phyloP scores from a whole-genome alignment of 2,329 filamentous ascomycete genomes.

The Lachnum nothofagi region DNA sequence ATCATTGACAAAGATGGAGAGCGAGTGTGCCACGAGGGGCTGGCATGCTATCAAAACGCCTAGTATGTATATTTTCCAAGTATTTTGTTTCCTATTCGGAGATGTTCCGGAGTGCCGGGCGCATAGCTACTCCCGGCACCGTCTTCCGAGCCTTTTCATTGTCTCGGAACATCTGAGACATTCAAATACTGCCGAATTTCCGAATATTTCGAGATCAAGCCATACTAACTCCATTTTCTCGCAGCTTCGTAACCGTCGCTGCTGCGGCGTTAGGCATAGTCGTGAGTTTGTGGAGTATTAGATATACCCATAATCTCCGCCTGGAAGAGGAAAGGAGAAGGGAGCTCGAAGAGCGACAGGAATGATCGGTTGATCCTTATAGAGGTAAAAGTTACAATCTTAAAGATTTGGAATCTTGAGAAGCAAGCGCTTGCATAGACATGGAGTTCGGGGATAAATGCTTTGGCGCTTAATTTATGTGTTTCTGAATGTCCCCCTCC shows the following conservation, averaged over 20 bases:
- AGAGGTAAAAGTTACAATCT: not conserved
- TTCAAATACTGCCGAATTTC: too few species aligned
- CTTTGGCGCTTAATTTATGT: too few species aligned
- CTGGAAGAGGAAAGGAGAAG: constrained; percentile 17
- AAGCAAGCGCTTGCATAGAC: not conserved
- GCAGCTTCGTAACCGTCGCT: constrained; percentile 65
- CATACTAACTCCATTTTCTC: too few species aligned
- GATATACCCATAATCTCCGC: constrained; percentile 23
- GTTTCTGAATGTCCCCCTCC: too few species aligned
- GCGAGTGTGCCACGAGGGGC: constrained; percentile 68
- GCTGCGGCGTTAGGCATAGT: constrained; percentile 65
- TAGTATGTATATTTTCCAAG: too few species aligned
- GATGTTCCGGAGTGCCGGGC: too few species aligned
- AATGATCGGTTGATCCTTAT: not conserved
- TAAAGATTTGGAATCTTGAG: not conserved
- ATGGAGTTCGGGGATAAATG: not conserved
- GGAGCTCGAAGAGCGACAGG: constrained; percentile 14
- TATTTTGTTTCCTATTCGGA: too few species aligned
- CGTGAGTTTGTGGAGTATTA: constrained; percentile 66
- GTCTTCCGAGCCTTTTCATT: too few species aligned
- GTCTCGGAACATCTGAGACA: too few species aligned
- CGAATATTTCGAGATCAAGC: too few species aligned
- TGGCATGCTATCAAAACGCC: constrained; percentile 74
- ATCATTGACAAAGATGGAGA: constrained; percentile 63
- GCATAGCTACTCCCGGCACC: too few species aligned